Conservation (phyloP, 2,329 filamentous ascomycete species). For the Sporothrix globosa region DNA sequence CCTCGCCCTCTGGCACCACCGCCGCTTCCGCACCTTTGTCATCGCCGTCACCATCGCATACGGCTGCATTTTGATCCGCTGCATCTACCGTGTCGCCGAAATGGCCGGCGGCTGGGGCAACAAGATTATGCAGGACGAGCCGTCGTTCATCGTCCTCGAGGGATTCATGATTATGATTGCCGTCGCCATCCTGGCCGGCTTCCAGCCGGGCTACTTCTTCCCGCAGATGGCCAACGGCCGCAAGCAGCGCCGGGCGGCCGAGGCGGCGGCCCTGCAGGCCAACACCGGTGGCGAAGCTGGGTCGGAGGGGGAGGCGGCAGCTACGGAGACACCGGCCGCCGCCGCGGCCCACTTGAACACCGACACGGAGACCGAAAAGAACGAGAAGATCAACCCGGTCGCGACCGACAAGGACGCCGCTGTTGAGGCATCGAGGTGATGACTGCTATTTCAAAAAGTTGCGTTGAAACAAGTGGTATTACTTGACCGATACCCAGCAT, state of each 20-base stretch:
- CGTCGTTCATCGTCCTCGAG: slow-evolving; percentile 63
- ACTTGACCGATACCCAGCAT: neutral
- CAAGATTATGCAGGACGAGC: slow-evolving; percentile 64
- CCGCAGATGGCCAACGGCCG: slow-evolving; percentile 52
- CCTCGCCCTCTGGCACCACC: slow-evolving; percentile 49
- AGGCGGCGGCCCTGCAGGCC: neutral
- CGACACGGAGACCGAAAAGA: neutral
- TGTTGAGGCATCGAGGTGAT: neutral
- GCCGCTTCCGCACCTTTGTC: slow-evolving; percentile 51
- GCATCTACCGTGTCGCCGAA: slow-evolving; percentile 61
- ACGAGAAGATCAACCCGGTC: neutral
- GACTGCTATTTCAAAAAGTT: no score
- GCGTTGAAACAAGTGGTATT: neutral
- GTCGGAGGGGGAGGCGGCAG: neutral
- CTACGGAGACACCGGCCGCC: neutral
- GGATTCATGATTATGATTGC: slow-evolving; percentile 57
- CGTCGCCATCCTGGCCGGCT: slow-evolving; percentile 53
- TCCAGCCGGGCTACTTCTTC: slow-evolving; percentile 60
- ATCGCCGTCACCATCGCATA: slow-evolving; percentile 53
- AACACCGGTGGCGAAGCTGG: neutral
- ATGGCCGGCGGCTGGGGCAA: slow-evolving; percentile 68
- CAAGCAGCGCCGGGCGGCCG: slow-evolving; percentile 31
- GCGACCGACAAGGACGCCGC: neutral
- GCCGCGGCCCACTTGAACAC: neutral
- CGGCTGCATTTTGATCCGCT: slow-evolving; percentile 52